Evolutionary conservation across 2,329 filamentous ascomycete species (phyloP), one percentile per base, ranked within the genome.

Genomic region (Onygenales sp.): DNA sequence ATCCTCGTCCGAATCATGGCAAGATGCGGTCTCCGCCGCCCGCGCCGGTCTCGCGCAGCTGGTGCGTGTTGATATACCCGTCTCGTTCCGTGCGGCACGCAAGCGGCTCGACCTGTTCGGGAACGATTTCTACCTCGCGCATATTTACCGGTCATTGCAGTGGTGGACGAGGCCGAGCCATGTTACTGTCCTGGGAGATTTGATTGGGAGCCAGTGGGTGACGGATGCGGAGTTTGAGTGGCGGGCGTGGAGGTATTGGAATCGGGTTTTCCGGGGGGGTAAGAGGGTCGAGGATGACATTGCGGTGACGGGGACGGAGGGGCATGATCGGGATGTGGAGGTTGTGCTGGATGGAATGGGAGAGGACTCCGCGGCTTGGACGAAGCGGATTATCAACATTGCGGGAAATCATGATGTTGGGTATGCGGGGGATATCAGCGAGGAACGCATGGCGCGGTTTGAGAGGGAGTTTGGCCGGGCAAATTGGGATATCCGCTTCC

Each of bases 371-470:
- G 41, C 7, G 39, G 47, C 36, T 9, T 97, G 93, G 93, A 71
- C 77, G n/a, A 78, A 75, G 42, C 81, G 86, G 53, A 78, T 96
- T 58, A 89, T 98, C 66, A 94, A 95, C 61, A 82, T 97, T 31
- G 90, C 84, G 0, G 93, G 93, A 1, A 98, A 98, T 65, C 93
- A 98, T 66, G 93, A 98, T 68, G 85, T 98, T 64, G 93, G 93
- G 36, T 98, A 98, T 67, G 89, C 91, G 0, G 93, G 93, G 2
- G 93, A 98, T 68, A 78, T 97, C 57, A 89, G 86, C 42, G 72
- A 78, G n/a, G 77, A 82, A 57, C 82, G 90, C 3, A 76, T 96
- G 52, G 75, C 81, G 32, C 81, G 93, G 1, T 98, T 97, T 66
- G 90, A 95, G 71, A 77, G 79, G 21, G 80, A 81, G 1, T 98